Conservation (phyloP, 441 rosid species). For the Macaranga tanarius region DNA sequence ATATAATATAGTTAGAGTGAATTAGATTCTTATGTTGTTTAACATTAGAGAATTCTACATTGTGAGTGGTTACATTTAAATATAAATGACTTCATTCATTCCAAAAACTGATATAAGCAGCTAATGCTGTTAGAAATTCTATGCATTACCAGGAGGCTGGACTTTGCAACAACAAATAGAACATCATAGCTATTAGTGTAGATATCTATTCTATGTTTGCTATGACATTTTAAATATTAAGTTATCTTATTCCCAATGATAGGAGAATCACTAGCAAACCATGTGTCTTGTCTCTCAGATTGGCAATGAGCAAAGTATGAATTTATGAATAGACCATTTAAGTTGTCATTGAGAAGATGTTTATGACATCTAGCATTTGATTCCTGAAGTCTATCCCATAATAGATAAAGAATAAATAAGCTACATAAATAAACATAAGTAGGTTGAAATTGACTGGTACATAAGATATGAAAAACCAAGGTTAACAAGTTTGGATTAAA, state of each 20-base stretch:
- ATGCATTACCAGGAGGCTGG: no score
- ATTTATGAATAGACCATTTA: conserved; percentile 77
- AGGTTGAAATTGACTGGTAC: neutral
- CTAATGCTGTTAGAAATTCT: no score
- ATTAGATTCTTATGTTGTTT: neutral
- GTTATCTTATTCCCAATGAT: conserved; percentile 61
- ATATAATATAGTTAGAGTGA: neutral
- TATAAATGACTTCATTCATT: no score
- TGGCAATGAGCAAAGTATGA: conserved; percentile 98
- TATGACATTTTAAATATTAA: neutral
- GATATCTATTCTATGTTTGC: neutral
- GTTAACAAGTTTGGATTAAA: neutral
- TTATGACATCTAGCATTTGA: no score
- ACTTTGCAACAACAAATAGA: no score
- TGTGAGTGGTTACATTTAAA: no score
- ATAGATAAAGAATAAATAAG: conserved; percentile 15
- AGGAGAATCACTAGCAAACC: conserved; percentile 89
- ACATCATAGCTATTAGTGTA: neutral
- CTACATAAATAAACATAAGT: neutral
- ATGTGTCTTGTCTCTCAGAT: conserved; percentile 90
- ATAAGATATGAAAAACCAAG: conserved; percentile 1
- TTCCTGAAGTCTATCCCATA: conserved; percentile 67
- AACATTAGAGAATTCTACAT: no score
- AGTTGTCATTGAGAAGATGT: conserved; percentile 55
- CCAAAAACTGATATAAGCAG: no score